These are phyloP conservation scores for Apiospora rasikravindrae DNA, from an alignment of 2,329 filamentous ascomycete genomes.

Conservation along the genomic window DNA sequence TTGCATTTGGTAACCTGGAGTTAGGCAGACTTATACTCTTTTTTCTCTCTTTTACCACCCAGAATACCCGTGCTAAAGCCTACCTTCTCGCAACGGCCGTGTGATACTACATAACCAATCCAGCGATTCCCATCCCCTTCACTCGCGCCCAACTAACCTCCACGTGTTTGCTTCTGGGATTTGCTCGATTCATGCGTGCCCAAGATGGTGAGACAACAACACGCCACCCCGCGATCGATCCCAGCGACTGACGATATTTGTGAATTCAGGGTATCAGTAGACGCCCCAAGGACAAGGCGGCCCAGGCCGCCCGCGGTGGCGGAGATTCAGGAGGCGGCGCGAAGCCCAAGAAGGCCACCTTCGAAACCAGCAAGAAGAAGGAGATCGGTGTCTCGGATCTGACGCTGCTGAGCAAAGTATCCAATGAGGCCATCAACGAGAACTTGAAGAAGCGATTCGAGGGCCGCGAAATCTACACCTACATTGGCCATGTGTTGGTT, in stretches of 20 bases:
- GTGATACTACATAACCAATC: not conserved
- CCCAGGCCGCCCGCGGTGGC: constrained; percentile 47
- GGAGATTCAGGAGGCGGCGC: constrained; percentile 47
- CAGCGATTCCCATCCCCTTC: not conserved
- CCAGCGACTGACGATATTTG: constrained; percentile 19
- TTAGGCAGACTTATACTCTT: constrained; percentile 16
- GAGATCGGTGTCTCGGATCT: constrained; percentile 98
- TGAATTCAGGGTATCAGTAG: constrained; percentile 52
- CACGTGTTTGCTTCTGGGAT: constrained; percentile 23
- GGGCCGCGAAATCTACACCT: constrained; percentile 97
- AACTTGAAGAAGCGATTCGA: constrained; percentile 99
- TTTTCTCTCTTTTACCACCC: constrained; percentile 11
- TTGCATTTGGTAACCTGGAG: constrained; percentile 14
- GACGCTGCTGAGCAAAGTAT: constrained; percentile 97
- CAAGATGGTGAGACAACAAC: constrained; percentile 30
- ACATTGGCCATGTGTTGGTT: constrained; percentile 98
- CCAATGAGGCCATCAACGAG: constrained; percentile 98
- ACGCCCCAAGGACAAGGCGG: constrained; percentile 54
- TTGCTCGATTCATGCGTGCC: constrained; percentile 35
- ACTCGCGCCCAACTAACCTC: constrained; percentile 16
- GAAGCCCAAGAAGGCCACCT: constrained; percentile 93
- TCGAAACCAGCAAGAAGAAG: constrained; percentile 97
- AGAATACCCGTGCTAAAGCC: not conserved
- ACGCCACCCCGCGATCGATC: not conserved
- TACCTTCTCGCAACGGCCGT: not conserved